Evolutionary conservation across 2,329 filamentous ascomycete species (phyloP).

Genomic region (Colletotrichum lentis): DNA sequence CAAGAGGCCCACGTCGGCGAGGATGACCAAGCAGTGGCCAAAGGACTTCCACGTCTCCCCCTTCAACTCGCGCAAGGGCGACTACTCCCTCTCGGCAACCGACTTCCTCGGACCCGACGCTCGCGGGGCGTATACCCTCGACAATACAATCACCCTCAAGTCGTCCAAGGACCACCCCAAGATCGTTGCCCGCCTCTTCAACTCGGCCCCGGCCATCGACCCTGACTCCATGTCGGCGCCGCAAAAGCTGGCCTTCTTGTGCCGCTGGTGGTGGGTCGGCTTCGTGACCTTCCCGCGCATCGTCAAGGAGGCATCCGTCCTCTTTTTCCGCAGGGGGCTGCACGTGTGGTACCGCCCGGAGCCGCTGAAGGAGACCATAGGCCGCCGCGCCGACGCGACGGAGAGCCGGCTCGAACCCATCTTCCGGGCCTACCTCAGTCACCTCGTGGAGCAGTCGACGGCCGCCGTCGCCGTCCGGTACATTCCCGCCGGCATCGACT

Average conservation of each 20-base stretch:
- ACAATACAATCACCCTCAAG: conserved; percentile 67
- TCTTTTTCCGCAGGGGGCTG: conserved; percentile 66
- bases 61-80: conserved; percentile 71
- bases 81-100: conserved; percentile 59
- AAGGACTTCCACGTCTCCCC: conserved; percentile 83
- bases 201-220: conserved; percentile 59
- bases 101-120: conserved; percentile 57
- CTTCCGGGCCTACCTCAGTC: conserved; percentile 58
- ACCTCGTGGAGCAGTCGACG: conserved; percentile 58
- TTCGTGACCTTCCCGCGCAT: conserved; percentile 73
- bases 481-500: conserved; percentile 56
- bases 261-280: conserved; percentile 72
- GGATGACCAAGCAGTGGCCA: conserved; percentile 62
- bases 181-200: conserved; percentile 67
- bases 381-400: conserved; percentile 58
- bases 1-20: conserved; percentile 31
- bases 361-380: conserved; percentile 63
- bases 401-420: conserved; percentile 58
- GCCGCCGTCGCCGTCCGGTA: conserved; percentile 62
- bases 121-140: conserved; percentile 54
- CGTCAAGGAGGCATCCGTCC: conserved; percentile 63
- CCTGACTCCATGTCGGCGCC: conserved; percentile 54
- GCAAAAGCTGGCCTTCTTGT: conserved; percentile 58
- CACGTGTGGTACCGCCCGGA: conserved; percentile 73
- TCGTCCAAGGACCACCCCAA: conserved; percentile 69